Percentiles rank a stretch among this genome's conserved stretches.
Evolutionary conservation across 257 asterid species (phyloP).

Genomic region (Pogostemon cablin): DNA sequence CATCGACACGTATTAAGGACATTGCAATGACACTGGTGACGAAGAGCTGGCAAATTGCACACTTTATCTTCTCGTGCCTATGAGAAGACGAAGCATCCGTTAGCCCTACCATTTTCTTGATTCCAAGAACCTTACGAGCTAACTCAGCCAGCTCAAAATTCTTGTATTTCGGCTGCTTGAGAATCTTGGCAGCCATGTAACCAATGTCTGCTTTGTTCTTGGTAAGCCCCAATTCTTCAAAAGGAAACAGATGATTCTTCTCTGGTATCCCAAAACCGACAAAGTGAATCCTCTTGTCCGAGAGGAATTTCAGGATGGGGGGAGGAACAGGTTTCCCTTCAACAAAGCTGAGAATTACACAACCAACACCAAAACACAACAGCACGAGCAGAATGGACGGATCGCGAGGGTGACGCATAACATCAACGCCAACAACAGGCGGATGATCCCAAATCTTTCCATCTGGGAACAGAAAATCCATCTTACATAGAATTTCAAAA

Average conservation of each 20-base stretch:
- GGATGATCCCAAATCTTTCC: conserved; percentile 64
- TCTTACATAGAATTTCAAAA: conserved; percentile 64
- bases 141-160: conserved; percentile 59
- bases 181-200: conserved; percentile 61
- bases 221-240: conserved; percentile 58
- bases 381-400: conserved; percentile 55
- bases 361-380: conserved; percentile 80
- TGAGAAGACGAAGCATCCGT: conserved; percentile 71
- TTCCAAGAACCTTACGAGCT: conserved; percentile 66
- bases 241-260: conserved; percentile 71
- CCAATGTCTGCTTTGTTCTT: conserved; percentile 58
- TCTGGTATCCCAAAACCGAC: conserved; percentile 81
- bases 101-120: conserved; percentile 71
- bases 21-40: conserved; percentile 67
- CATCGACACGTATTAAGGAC: conserved; percentile 47
- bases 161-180: conserved; percentile 61
- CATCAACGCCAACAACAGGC: conserved; percentile 83
- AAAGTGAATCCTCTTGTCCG: conserved; percentile 66
- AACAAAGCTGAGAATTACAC: conserved; percentile 62
- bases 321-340: conserved; percentile 58
- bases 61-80: conserved; percentile 74
- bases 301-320: conserved; percentile 54
- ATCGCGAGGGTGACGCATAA: conserved; percentile 86
- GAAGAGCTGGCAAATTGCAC: conserved; percentile 77
- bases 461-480: conserved; percentile 77